These are phyloP conservation scores for Aureobasidium namibiae DNA, from an alignment of 2,329 filamentous ascomycete species.

Conservation along the genomic window DNA sequence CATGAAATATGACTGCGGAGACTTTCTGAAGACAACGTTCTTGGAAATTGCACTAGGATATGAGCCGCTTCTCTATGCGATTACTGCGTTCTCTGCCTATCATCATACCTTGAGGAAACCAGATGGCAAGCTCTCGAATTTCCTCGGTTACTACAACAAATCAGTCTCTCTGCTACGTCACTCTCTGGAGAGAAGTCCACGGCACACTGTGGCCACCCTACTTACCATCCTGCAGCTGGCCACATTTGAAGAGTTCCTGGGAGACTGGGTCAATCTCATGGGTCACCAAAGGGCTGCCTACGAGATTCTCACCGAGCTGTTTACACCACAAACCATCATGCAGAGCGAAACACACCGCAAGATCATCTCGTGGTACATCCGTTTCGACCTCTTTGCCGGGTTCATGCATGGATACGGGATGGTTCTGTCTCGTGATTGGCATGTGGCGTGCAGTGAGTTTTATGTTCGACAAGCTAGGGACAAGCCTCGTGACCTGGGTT, in stretches of 20 bases:
- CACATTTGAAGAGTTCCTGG: conserved; percentile 93
- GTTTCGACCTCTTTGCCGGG: conserved; percentile 78
- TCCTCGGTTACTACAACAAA: conserved; percentile 83
- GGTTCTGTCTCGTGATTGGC: conserved; percentile 71
- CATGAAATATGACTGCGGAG: conserved; percentile 58
- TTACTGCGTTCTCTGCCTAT: conserved; percentile 84
- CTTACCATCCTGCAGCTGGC: conserved; percentile 85
- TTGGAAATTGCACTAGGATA: conserved; percentile 65
- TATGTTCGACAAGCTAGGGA: conserved; percentile 51
- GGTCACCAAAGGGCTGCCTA: conserved; percentile 87
- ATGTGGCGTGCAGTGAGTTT: conserved; percentile 54
- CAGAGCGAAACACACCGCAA: conserved; percentile 62
- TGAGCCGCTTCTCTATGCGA: conserved; percentile 74
- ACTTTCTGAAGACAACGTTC: conserved; percentile 67
- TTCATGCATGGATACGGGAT: conserved; percentile 74
- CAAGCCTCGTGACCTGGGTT: conserved; percentile 55
- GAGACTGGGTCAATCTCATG: conserved; percentile 90
- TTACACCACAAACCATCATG: conserved; percentile 67
- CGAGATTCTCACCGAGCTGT: conserved; percentile 68
- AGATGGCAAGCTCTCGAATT: conserved; percentile 67
- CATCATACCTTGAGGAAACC: conserved; percentile 66
- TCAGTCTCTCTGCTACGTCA: conserved; percentile 70
- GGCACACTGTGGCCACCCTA: conserved; percentile 64
- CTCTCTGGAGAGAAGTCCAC: conserved; percentile 62
- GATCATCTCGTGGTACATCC: conserved; percentile 79